Conservation (phyloP, 176 grass and related monocot genomes). For the Triticum aestivum region DNA sequence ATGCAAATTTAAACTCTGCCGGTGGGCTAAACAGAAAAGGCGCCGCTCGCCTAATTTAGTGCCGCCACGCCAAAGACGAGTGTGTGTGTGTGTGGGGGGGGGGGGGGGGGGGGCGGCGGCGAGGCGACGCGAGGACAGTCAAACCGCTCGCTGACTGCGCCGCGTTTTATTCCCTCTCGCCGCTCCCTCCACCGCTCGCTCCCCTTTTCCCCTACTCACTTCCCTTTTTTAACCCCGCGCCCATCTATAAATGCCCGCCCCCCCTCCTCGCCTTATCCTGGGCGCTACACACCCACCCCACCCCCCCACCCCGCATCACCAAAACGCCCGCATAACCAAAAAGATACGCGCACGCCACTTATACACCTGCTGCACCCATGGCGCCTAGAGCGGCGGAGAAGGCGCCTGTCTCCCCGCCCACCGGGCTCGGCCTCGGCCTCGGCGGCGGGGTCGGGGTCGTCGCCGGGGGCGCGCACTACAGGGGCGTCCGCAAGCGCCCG, state of each 20-base stretch:
- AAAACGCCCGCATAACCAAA: conserved; percentile 20
- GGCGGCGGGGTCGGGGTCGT: conserved; percentile 7
- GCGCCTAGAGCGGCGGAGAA: conserved; percentile 42
- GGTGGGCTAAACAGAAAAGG: conserved; percentile 24
- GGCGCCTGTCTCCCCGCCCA: not conserved
- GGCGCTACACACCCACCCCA: conserved; percentile 7
- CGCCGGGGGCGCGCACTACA: conserved; percentile 44
- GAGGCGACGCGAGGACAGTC: conserved; percentile 56
- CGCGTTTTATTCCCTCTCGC: conserved; percentile 58
- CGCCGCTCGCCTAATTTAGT: conserved; percentile 29
- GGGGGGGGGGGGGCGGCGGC: conserved; percentile 31
- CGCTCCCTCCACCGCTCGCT: conserved; percentile 57
- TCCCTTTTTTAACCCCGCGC: conserved; percentile 35
- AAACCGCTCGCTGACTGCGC: conserved; percentile 79
- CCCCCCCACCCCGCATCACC: not conserved
- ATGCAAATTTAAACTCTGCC: not conserved
- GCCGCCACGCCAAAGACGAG: conserved; percentile 41
- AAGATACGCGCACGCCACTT: conserved; percentile 25
- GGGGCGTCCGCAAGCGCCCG: conserved; percentile 82
- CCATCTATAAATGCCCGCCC: conserved; percentile 38
- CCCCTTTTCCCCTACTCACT: conserved; percentile 19
- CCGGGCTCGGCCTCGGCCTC: conserved; percentile 15
- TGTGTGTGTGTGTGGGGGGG: too few species aligned
- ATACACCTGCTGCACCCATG: conserved; percentile 26
- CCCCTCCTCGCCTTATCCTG: conserved; percentile 30